Evolutionary conservation across 768 basidiomycete genomes (phyloP), one percentile per base, ranked within the genome.

Genomic region (Hebeloma cylindrosporum): DNA sequence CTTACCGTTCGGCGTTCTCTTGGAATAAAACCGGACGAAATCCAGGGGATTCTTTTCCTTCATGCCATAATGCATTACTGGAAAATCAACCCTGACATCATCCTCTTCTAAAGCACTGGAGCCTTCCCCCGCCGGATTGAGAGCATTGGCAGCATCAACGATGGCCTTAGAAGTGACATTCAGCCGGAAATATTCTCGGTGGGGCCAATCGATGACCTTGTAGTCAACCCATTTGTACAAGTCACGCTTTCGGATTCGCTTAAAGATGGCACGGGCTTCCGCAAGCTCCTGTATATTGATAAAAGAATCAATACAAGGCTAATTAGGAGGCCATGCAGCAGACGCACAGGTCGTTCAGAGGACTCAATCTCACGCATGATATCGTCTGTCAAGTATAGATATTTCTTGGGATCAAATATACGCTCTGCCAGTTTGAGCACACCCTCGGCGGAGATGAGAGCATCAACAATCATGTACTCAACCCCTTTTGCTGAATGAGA

Each of bases 391-490:
- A 92, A 69, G 43, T 73, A 66, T 3, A 90, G 52, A 42, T 78
- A 90, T 43, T 72, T 67, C 42, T 77, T 67, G 0, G 88, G 83
- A 10, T 85, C 59, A 17, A 71, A 60, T n/a, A 90, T 72, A 2
- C 67, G 64, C 1, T 71, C 59, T 0, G 84, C 79, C 34, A 91
- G 75, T 32, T 79, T 69, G 59, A 91, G 60, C 46, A 75, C 45
- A 0, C 80, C 74, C 28, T 92, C 83, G 0, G 90, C 90, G 1
- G 67, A 66, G 1, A 82, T 65, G 13, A 92, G 71, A 0, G 76
- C 86, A 51, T 92, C 89, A 4, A 88, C 70, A 10, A 91, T 68
- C 89, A 92, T 91, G 57, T 83, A 78, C 60, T 89, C 89, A 38
- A 91, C 83, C 0, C 85, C 80, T 53, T 77, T 84, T 2, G 85